These are phyloP conservation scores for Solanum pimpinellifolium DNA, from an alignment of 257 asterid species.

Conservation along the genomic window DNA sequence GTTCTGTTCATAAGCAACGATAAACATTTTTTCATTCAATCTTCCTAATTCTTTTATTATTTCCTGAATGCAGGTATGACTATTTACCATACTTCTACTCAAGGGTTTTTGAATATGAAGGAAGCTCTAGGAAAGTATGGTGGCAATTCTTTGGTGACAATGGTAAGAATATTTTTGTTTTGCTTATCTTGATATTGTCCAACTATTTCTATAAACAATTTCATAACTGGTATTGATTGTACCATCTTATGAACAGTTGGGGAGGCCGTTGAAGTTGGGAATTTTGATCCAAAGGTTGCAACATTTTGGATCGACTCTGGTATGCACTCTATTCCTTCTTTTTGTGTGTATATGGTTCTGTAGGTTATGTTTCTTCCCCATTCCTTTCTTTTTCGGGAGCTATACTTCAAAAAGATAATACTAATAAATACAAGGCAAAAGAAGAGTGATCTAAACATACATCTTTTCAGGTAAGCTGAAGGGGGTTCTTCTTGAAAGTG, in stretches of 20 bases:
- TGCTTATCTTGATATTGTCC: neutral
- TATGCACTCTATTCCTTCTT: neutral
- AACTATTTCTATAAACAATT: neutral
- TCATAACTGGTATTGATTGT: constrained; percentile 5
- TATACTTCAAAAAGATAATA: neutral
- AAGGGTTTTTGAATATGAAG: constrained; percentile 89
- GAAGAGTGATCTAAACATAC: neutral
- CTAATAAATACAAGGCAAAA: neutral
- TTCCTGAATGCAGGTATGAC: constrained; percentile 51
- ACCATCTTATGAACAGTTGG: constrained; percentile 47
- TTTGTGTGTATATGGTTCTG: neutral
- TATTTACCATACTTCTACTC: constrained; percentile 94
- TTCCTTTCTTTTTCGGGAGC: neutral
- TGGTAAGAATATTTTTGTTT: constrained; percentile 24
- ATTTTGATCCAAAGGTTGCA: constrained; percentile 77
- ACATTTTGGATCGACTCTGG: constrained; percentile 96
- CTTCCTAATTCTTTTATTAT: neutral
- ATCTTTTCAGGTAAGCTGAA: constrained; percentile 66
- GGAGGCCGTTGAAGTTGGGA: constrained; percentile 52
- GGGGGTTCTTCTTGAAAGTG: constrained; percentile 92
- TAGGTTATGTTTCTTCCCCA: neutral
- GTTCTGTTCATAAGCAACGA: neutral
- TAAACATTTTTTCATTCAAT: neutral
- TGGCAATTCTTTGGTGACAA: constrained; percentile 97
- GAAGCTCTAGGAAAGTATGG: constrained; percentile 94